Evolutionary conservation across 169 alveolate genomes (phyloP).

Genomic region (Cryptosporidium muris): DNA sequence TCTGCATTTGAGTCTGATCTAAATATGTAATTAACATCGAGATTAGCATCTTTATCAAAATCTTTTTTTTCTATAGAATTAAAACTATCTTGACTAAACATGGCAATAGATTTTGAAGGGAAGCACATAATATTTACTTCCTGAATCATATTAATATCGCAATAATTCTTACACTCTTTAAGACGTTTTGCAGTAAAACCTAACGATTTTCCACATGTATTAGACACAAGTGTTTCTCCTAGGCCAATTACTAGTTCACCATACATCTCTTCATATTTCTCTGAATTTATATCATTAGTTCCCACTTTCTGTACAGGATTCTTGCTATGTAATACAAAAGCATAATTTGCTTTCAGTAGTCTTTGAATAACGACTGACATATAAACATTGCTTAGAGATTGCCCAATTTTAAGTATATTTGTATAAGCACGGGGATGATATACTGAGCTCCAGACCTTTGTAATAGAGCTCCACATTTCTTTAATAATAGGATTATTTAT

Average conservation of each 20-base stretch:
- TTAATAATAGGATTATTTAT: conserved; percentile 1
- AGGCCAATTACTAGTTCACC: conserved; percentile 88
- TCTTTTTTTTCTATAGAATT: neutral
- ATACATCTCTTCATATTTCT: conserved; percentile 81
- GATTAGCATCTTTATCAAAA: conserved; percentile 4
- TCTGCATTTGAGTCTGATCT: conserved; percentile 91
- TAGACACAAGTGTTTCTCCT: conserved; percentile 80
- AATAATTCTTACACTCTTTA: conserved; percentile 49
- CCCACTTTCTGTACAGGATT: conserved; percentile 78
- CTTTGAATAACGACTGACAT: conserved; percentile 85
- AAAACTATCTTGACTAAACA: conserved; percentile 25
- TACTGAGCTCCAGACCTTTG: conserved; percentile 84
- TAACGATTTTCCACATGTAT: conserved; percentile 86
- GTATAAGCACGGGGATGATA: conserved; percentile 81
- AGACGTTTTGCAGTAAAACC: conserved; percentile 80
- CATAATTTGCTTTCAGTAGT: conserved; percentile 88
- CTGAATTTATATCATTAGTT: conserved; percentile 73
- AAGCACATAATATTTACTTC: conserved; percentile 74
- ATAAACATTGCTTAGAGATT: conserved; percentile 73
- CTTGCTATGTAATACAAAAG: conserved; percentile 90
- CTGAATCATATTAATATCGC: conserved; percentile 4
- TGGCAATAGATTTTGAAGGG: conserved; percentile 78
- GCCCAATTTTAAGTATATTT: conserved; percentile 82
- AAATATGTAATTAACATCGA: conserved; percentile 73
- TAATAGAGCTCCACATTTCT: conserved; percentile 77